Evolutionary conservation across 2,329 filamentous ascomycete species (phyloP), one percentile per base, ranked within the genome.

Genomic region (Colletotrichum liriopes): DNA sequence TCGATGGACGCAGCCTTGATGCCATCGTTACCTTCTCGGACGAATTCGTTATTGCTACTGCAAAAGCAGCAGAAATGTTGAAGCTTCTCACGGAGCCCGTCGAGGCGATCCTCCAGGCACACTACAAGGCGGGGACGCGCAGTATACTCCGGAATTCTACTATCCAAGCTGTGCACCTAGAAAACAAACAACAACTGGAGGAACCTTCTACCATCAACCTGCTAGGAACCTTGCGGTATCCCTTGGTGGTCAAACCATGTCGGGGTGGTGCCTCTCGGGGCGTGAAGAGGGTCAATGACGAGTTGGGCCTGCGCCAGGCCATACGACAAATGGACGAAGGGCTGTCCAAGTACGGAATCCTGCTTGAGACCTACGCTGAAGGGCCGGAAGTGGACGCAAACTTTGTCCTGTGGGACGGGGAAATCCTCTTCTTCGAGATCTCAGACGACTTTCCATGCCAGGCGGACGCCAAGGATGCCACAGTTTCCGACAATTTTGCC

Each of bases 331-430:
- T 74, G 74, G 39, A 74, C 68, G 35, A 73, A 67, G 23, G 23
- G 23, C 23, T 26, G 23, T 26, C 64, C 64, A 20, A 75, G 49
- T 73, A 78, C 73, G 75, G 77, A 8, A 75, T 84, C 23, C 75
- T 85, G 2, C 75, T 85, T 1, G 83, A 86, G 65, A 73, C 76
- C 14, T 85, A 85, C 65, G 72, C 81, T 26, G 78, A 80, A 9
- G 84, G 84, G 0, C 84, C 84, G 0, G 84, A 86, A 67, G 76
- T 85, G 1, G 83, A 85, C 68, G 81, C 78, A 58, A 85, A 85
- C 74, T 76, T 86, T 35, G 77, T 83, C 7, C 65, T 86, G 0
- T 74, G 76, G 18, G 76, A 85, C 59, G 83, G 82, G 1, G 75
- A 84, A 47, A 54, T 85, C 2, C 68, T 85, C 5, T 85, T 84